Conservation (phyloP, 164 flowering plant species). For the Tetracentron sinense region DNA sequence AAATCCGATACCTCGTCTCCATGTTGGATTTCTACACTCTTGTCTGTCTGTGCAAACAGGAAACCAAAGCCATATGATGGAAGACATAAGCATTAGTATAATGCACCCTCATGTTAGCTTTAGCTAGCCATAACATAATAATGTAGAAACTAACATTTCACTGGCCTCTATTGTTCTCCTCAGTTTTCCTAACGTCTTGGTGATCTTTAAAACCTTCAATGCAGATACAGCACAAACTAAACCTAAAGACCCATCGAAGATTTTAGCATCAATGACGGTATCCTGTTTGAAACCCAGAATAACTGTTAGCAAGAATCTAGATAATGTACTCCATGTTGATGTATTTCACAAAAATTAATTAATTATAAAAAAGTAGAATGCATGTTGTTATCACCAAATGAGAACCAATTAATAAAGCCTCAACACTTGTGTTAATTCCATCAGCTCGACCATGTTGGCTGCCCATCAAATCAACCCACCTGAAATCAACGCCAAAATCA, state of each 20-base stretch:
- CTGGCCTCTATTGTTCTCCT: slow-evolving; percentile 87
- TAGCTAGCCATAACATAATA: too few species aligned
- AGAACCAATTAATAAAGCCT: slow-evolving; percentile 84
- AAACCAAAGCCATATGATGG: background rate
- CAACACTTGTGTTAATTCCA: slow-evolving; percentile 60
- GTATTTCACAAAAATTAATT: background rate
- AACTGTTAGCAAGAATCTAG: slow-evolving; percentile 10
- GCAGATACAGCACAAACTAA: slow-evolving; percentile 84
- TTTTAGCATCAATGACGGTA: slow-evolving; percentile 98
- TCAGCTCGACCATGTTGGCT: slow-evolving; percentile 91
- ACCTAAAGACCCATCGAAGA: slow-evolving; percentile 88
- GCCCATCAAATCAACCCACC: slow-evolving; percentile 95
- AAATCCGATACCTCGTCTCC: too few species aligned
- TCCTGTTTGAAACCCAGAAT: slow-evolving; percentile 51
- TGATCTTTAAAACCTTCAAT: slow-evolving; percentile 63
- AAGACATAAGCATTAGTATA: background rate
- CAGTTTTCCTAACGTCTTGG: slow-evolving; percentile 44
- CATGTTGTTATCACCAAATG: slow-evolving; percentile 86
- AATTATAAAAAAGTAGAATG: background rate
- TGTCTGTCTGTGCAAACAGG: too few species aligned
- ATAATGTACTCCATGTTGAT: background rate
- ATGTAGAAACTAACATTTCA: slow-evolving; percentile 1
- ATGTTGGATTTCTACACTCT: too few species aligned
- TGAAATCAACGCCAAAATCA: slow-evolving; percentile 26
- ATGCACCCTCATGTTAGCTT: background rate